These are phyloP conservation scores for Talaromyces rugulosus DNA, from an alignment of 2,329 filamentous ascomycete genomes.

Conservation along the genomic window DNA sequence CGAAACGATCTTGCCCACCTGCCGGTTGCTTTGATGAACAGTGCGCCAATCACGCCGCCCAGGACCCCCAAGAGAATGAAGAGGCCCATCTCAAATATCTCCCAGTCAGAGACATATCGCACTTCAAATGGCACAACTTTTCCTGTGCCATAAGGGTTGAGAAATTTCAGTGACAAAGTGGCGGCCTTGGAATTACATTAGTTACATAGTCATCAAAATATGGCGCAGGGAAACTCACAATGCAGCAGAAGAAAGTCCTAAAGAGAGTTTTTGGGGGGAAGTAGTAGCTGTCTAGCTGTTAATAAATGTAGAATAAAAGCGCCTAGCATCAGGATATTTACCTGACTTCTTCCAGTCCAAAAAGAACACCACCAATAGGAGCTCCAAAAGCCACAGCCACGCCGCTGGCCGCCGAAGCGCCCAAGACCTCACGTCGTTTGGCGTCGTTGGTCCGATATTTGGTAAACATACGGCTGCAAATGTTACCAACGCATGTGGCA, in stretches of 20 bases:
- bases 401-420: conserved; percentile 83
- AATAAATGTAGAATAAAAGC: conserved; percentile 8
- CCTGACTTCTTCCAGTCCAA: conserved; percentile 87
- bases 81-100: conserved; percentile 80
- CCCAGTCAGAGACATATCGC: conserved; percentile 85
- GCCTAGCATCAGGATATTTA: conserved; percentile 13
- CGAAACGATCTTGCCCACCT: conserved; percentile 88
- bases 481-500: conserved; percentile 90
- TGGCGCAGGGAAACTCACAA: conserved; percentile 49
- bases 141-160: conserved; percentile 91
- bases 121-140: conserved; percentile 98
- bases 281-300: conserved; percentile 61
- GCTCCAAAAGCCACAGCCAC: conserved; percentile 94
- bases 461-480: conserved; percentile 84
- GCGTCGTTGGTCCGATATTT: conserved; percentile 95
- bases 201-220: background rate
- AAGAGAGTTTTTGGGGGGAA: conserved; percentile 97
- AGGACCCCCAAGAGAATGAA: conserved; percentile 85
- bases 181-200: conserved; percentile 45
- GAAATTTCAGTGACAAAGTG: conserved; percentile 84
- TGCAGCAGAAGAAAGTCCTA: conserved; percentile 97
- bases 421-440: conserved; percentile 90
- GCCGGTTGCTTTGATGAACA: conserved; percentile 95
- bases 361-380: conserved; percentile 83
- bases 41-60: conserved; percentile 76